Evolutionary conservation across 2,329 filamentous ascomycete species (phyloP), one percentile per base, ranked within the genome.

Genomic region (Gliomastix tumulicola): DNA sequence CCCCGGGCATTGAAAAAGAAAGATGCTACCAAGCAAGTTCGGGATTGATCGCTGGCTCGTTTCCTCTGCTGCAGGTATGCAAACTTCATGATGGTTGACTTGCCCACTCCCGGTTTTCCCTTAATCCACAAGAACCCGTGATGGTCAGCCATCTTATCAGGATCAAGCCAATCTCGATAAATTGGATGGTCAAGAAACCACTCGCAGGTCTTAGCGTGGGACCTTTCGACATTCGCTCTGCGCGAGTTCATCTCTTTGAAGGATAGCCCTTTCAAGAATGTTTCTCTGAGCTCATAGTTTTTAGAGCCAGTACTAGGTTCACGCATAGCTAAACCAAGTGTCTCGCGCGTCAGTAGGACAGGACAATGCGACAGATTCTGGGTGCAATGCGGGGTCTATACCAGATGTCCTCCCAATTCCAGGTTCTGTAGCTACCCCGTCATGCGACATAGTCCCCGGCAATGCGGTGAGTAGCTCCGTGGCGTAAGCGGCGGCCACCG

Each of bases 1-100:
- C 69, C 69, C 34, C 66, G 50, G 0, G 68, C 68, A 37, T 71
- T 66, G 55, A 74, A 74, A 51, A 73, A 74, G 50, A 71, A 73
- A 3, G 60, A 66, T n/a, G 33, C 33, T 1, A 49, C 43, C 0
- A 53, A 20, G n/a, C n/a, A n/a, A n/a, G n/a, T n/a, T n/a, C n/a
- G n/a, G n/a, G n/a, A n/a, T n/a, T n/a, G n/a, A n/a, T n/a, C n/a
- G n/a, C n/a, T n/a, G 0, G 11, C 3, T 12, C 8, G 2, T 13
- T 37, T 32, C 21, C 16, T 27, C 19, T 21, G 10, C 11, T 39
- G n/a, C 23, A 19, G 18, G 10, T 37, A 33, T 7, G 23, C 17
- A 17, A 41, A 39, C 21, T 41, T 41, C 36, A 39, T 39, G 16
- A 41, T 28, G 6, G 37, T 41, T 12, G 36, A 41, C 25, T 41